Evolutionary conservation across 1,284 basidiomycete genomes (phyloP).

Genomic region (Ganoderma sinense): DNA sequence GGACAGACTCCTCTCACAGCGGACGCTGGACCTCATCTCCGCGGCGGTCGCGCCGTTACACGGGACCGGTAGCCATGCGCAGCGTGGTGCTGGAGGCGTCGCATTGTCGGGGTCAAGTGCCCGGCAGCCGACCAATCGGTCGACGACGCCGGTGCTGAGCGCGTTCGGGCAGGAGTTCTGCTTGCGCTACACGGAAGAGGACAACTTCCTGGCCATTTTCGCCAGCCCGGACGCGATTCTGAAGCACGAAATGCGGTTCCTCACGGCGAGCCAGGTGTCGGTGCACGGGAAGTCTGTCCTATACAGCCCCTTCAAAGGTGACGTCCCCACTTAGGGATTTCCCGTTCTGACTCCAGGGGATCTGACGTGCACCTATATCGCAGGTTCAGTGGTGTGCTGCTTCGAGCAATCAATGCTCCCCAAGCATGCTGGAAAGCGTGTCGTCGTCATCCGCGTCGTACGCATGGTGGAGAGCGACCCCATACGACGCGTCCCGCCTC

Average conservation of each 20-base stretch:
- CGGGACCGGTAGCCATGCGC: background rate
- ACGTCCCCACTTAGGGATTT: too few relatives aligned
- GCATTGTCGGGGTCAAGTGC: too few relatives aligned
- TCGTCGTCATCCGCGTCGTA: background rate
- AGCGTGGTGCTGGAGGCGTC: too few relatives aligned
- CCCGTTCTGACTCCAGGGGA: background rate
- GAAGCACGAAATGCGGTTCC: background rate
- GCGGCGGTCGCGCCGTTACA: background rate
- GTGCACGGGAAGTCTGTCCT: background rate
- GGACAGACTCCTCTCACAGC: background rate
- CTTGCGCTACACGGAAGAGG: background rate
- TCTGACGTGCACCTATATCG: background rate
- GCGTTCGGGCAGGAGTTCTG: background rate
- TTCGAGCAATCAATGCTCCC: background rate
- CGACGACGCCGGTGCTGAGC: background rate
- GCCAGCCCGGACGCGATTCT: background rate
- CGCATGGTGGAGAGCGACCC: background rate
- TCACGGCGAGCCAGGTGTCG: background rate
- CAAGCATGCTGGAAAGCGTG: background rate
- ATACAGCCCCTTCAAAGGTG: background rate
- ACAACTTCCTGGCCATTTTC: background rate
- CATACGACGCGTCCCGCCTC: background rate
- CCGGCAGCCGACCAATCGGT: background rate
- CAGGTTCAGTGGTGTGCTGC: background rate
- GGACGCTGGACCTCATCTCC: background rate